Percentiles rank a stretch among this genome's conserved stretches.
Evolutionary conservation across 116 monocot genomes (phyloP).

Genomic region (Cymodocea nodosa): DNA sequence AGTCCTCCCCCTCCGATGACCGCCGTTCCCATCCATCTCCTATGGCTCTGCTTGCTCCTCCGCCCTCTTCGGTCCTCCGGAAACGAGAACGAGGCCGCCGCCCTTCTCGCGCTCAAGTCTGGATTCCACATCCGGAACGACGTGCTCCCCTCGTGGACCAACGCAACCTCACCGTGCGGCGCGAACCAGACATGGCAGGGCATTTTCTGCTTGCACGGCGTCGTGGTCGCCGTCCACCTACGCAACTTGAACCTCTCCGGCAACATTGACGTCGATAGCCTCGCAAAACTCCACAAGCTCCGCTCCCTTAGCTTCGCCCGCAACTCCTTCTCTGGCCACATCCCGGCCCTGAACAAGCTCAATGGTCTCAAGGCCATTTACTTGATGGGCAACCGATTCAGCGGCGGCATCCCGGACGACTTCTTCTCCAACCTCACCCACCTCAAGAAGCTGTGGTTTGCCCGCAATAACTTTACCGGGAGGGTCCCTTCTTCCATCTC

Average conservation of each 20-base stretch:
- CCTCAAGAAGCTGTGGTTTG: conserved; percentile 61
- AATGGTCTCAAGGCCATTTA: conserved; percentile 39
- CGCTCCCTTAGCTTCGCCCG: conserved; percentile 30
- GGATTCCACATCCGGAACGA: conserved; percentile 23
- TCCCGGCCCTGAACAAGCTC: conserved; percentile 36
- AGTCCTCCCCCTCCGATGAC: not conserved
- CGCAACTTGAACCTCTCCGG: conserved; percentile 36
- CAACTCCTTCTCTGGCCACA: conserved; percentile 29
- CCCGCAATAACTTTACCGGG: conserved; percentile 39
- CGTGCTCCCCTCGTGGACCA: conserved; percentile 36
- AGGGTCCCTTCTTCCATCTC: conserved; percentile 33
- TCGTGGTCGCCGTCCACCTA: conserved; percentile 40
- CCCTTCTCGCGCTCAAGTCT: conserved; percentile 19
- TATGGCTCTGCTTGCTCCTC: conserved; percentile 6
- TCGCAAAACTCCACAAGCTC: conserved; percentile 25
- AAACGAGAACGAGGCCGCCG: not conserved
- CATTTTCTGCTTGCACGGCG: conserved; percentile 30
- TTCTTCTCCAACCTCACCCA: conserved; percentile 37
- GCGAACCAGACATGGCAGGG: conserved; percentile 27
- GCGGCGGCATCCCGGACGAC: conserved; percentile 26
- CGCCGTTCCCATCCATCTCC: not conserved
- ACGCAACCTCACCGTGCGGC: conserved; percentile 14
- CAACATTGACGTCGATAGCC: conserved; percentile 25
- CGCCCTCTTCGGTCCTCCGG: not conserved
- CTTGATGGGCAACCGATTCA: conserved; percentile 43